Evolutionary conservation across 2,329 filamentous ascomycete genomes (phyloP), one percentile per base, ranked within the genome.

Genomic region (Fusarium kyushuense): DNA sequence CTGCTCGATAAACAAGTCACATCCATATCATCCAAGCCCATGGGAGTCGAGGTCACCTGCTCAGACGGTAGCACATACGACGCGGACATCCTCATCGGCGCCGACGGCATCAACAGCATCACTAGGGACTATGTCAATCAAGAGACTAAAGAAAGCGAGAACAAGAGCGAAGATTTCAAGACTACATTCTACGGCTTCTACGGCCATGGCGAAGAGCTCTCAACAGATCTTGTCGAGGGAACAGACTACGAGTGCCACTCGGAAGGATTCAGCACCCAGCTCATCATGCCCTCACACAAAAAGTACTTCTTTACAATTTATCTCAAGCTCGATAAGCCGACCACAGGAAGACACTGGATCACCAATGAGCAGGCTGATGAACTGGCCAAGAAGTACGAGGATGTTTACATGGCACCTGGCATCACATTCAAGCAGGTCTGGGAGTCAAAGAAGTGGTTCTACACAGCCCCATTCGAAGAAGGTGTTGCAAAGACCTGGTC

Each of bases 31-130:
- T 64, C 65, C 0, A 40, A 53, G 2, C 36, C 48, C 0, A 43
- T 58, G 5, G 52, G 52, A 0, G 65, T 72, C 3, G 47, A 58
- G 6, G 69, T 72, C 2, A 46, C 55, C 6, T 72, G 69, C 3
- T 47, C 58, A 13, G 70, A 72, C 13, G 67, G 67, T 0, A 69
- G 19, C 17, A 12, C 21, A 0, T 61, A 67, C 12, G 38, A 38
- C 2, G 69, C 49, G 1, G 67, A 69, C 13, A 66, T 72, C 4
- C 32, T 72, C 0, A 52, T 72, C 30, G 70, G 70, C 1, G 48
- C 64, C 11, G 69, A 72, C 40, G 70, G 70, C 5, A 59, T 70
- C 6, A 51, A 72, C 32, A 72, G 69, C 48, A 54, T 30, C 7
- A 49, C 56, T 0, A 58, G 70, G 7, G 40, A 45, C 0, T 67